Base-by-base conservation (phyloP, 495 filamentous ascomycete genomes). In the Aspergillus kassunensis region DNA sequence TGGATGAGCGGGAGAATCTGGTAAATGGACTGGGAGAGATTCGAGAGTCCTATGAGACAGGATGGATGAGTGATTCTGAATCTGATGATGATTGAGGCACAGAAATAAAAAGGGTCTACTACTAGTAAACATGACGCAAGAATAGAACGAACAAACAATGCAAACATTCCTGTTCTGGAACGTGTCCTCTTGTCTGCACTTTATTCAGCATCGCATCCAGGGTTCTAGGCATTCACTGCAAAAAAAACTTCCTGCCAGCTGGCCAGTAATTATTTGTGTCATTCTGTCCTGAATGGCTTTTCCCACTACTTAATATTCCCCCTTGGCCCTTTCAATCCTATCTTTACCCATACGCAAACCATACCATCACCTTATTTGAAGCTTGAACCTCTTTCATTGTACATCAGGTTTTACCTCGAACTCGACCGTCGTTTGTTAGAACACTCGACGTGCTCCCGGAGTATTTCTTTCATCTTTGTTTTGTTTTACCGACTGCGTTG, bases 51-150 rank as follows among this genome's bases (percentile, higher is more conserved):
- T 97, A 95, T 62, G 84, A 89, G 60, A 88, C 91, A 44, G 92
- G 90, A 1, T 97, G 90, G 90, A 80, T 83, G 31, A 91, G 88
- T 67, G 91, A 84, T 48, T 87, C 82, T 41, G 90, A 95, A 41
- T 83, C 84, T 10, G 90, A 87, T 31, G 87, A 91, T 55, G 91
- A 92, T 54, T 86, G 27, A 29, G 27, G 5, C 11, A 29, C 27
- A 39, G 7, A 33, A n/a, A n/a, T n/a, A n/a, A n/a, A n/a, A n/a
- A n/a, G n/a, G n/a, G n/a, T n/a, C 24, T 15, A 25, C 10, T 16
- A 18, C 34, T 10, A 34, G 6, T 20, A 23, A 27, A n/a, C 35
- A 10, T n/a, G 2, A 20, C 24, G 33, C 4, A 39, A 39, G 1
- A 16, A 36, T 21, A 40, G 23, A 21, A 31, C 44, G n/a, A 36